Base-by-base conservation (phyloP, 768 basidiomycete species). In the Austroboletus festivus region DNA sequence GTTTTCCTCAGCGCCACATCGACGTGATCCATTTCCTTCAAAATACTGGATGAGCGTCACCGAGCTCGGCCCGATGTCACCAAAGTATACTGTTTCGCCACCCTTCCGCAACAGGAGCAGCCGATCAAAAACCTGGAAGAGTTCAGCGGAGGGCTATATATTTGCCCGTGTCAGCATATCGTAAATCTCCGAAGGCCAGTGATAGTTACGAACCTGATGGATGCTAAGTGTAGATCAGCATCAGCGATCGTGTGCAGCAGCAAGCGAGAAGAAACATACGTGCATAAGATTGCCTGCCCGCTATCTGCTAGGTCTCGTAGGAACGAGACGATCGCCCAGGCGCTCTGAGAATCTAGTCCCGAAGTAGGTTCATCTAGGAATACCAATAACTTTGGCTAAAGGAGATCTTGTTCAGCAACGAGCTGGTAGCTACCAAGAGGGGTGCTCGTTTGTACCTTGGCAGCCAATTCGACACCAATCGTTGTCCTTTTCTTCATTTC, bases 221-320 rank as follows among this genome's bases (percentile, higher is more conserved):
- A 79, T 77, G 5, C 76, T 76, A 19, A 31, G 21, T 13, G 16
- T 1, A 33, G 3, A 4, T 12, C 31, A 3, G 47, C 21, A 42
- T 51, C 44, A 49, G 47, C 24, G 2, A 19, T 30, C 4, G 28
- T 9, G 12, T 19, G 42, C 18, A 15, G 19, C 16, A 31, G 30
- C 31, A n/a, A 21, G 0, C 3, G 13, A 38, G 33, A 34, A 20
- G n/a, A 23, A 70, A 33, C 82, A 43, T 57, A 83, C 74, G 89
- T 94, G 83, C 91, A 93, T n/a, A 94, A 71, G 55, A 94, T 92
- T 26, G 89, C 86, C 61, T 92, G 91, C 1, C 92, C 92, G 52
- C 78, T 80, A 50, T 86, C 78, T 8, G 90, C 89, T 24, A 93
- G 79, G 39, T 82, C 77, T 10, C 84, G 75, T 38, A 93, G 71